These are phyloP conservation scores for Venturia carpophila DNA, from an alignment of 2,329 filamentous ascomycete species.

Conservation along the genomic window DNA sequence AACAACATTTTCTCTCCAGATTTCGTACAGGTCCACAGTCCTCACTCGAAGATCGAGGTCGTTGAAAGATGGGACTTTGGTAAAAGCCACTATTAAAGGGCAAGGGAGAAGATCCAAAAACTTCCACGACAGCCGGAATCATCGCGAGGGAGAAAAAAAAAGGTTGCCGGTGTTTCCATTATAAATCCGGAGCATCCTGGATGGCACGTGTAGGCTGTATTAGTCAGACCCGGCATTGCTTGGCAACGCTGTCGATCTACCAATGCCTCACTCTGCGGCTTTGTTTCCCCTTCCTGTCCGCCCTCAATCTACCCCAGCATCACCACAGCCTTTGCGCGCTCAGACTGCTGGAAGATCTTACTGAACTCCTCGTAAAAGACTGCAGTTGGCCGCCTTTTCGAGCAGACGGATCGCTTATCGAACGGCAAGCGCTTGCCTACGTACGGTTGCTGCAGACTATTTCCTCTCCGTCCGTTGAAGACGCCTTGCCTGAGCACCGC, in stretches of 20 bases:
- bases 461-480: not conserved
- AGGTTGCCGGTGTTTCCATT: too few relatives aligned
- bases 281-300: not conserved
- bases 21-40: too few relatives aligned
- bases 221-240: not conserved
- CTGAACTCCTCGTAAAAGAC: constrained; percentile 3
- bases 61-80: too few relatives aligned
- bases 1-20: too few relatives aligned
- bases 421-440: not conserved
- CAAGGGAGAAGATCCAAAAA: too few relatives aligned
- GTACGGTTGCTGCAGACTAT: not conserved
- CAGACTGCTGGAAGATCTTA: constrained; percentile 11
- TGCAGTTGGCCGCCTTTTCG: constrained; percentile 9
- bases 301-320: constrained; percentile 6
- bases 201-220: not conserved
- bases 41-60: too few relatives aligned
- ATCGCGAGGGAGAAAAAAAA: not conserved
- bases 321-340: constrained; percentile 13
- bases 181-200: not conserved
- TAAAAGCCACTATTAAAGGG: too few relatives aligned
- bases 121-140: not conserved
- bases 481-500: not conserved
- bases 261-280: not conserved
- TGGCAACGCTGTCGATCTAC: not conserved
- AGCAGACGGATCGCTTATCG: constrained; percentile 12